Percentiles rank a stretch among this genome's conserved stretches.
Evolutionary conservation across 495 filamentous ascomycete genomes (phyloP).

Genomic region (Hyaloscypha variabilis): DNA sequence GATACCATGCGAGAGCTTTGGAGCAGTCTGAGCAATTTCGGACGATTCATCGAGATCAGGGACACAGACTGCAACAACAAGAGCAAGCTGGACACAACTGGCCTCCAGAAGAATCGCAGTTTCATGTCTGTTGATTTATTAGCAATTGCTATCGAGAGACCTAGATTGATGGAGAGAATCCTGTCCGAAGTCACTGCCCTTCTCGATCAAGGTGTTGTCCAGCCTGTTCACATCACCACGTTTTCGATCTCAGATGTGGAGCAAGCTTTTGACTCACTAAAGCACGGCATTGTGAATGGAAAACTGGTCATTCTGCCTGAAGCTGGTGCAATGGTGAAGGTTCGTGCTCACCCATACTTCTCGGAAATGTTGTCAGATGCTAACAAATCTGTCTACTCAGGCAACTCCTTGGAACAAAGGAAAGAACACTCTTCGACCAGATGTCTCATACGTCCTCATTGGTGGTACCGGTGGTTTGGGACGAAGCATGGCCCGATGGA

Average conservation of each 20-base stretch:
- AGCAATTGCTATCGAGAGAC: slow-evolving; percentile 41
- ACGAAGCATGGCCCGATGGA: slow-evolving; percentile 60
- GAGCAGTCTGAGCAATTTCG: slow-evolving; percentile 51
- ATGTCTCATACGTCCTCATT: slow-evolving; percentile 60
- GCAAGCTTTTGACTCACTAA: slow-evolving; percentile 58
- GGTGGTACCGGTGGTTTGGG: slow-evolving; percentile 69
- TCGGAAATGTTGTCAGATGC: neutral
- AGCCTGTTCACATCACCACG: slow-evolving; percentile 42
- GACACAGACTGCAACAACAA: slow-evolving; percentile 37
- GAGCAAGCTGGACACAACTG: slow-evolving; percentile 36
- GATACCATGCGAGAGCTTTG: slow-evolving; percentile 47
- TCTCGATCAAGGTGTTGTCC: slow-evolving; percentile 42
- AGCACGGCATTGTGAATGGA: slow-evolving; percentile 55
- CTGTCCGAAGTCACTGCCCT: slow-evolving; percentile 45
- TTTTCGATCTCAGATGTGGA: slow-evolving; percentile 56
- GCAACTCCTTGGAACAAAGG: slow-evolving; percentile 18
- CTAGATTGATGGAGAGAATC: slow-evolving; percentile 38
- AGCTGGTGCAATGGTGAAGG: slow-evolving; percentile 42
- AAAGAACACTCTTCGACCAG: slow-evolving; percentile 19
- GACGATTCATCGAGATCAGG: slow-evolving; percentile 49
- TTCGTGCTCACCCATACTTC: neutral
- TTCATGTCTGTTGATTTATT: slow-evolving; percentile 53
- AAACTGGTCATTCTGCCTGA: slow-evolving; percentile 57
- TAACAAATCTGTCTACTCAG: slow-evolving; percentile 15
- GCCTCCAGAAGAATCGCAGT: slow-evolving; percentile 45